These are phyloP conservation scores for Taiwanofungus camphoratus DNA, from an alignment of 1,284 basidiomycete genomes.

Conservation along the genomic window DNA sequence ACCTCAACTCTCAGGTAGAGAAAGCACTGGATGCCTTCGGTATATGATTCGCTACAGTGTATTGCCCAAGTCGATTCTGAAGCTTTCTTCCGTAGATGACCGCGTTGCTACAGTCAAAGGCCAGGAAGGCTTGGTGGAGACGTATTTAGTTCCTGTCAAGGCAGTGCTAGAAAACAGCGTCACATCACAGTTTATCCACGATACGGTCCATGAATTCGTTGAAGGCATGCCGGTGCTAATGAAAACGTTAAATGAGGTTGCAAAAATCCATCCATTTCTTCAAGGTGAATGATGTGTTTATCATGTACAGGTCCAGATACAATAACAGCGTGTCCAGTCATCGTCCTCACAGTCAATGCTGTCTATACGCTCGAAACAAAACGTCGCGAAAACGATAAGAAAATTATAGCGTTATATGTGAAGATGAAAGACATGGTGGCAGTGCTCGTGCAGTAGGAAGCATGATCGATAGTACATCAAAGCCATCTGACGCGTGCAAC, in stretches of 20 bases:
- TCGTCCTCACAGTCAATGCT: conserved; percentile 37
- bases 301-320: too few relatives aligned
- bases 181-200: not conserved
- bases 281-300: conserved; percentile 15
- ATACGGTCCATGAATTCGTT: conserved; percentile 17
- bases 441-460: conserved; percentile 34
- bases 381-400: conserved; percentile 37
- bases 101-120: conserved; percentile 8
- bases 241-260: conserved; percentile 21
- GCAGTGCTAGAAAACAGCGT: not conserved
- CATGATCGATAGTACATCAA: conserved; percentile 5
- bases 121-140: not conserved
- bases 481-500: conserved; percentile 6
- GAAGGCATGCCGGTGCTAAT: conserved; percentile 20
- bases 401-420: conserved; percentile 33
- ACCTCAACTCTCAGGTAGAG: not conserved
- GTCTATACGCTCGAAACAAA: conserved; percentile 35
- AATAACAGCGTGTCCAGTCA: conserved; percentile 26
- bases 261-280: conserved; percentile 25
- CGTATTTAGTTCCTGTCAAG: not conserved
- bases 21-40: not conserved
- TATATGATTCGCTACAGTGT: not conserved
- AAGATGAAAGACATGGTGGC: conserved; percentile 43
- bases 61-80: not conserved
- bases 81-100: not conserved